Evolutionary conservation across 164 flowering plant species (phyloP).

Genomic region (Piper betle): DNA sequence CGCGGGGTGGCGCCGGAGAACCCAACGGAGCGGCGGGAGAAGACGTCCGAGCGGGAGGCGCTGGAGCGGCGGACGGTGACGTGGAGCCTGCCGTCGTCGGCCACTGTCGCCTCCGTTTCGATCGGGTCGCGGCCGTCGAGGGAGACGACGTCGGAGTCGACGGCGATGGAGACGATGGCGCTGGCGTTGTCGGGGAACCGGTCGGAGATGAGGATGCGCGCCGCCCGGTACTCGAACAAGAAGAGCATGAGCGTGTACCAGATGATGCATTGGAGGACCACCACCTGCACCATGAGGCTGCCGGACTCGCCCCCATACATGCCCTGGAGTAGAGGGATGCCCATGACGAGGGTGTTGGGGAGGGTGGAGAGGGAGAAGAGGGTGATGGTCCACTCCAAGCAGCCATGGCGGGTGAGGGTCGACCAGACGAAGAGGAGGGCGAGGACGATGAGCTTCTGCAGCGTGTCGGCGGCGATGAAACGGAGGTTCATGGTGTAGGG

Average conservation of each 20-base stretch:
- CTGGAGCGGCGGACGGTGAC: conserved; percentile 71
- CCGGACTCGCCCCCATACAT: conserved; percentile 48
- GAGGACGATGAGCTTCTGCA: conserved; percentile 31
- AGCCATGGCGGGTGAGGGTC: conserved; percentile 12
- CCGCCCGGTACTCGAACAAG: conserved; percentile 78
- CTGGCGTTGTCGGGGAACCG: conserved; percentile 84
- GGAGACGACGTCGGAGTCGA: conserved; percentile 77
- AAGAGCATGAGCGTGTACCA: conserved; percentile 50
- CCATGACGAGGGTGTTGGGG: conserved; percentile 57
- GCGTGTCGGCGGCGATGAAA: conserved; percentile 41
- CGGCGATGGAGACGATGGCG: conserved; percentile 72
- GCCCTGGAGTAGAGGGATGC: conserved; percentile 41
- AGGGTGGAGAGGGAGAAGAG: conserved; percentile 39
- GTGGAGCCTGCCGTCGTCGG: conserved; percentile 74
- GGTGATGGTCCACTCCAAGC: conserved; percentile 42
- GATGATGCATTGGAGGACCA: conserved; percentile 53
- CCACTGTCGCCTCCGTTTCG: conserved; percentile 70
- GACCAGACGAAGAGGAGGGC: conserved; percentile 26
- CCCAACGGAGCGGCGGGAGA: conserved; percentile 57
- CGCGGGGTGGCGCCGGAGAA: conserved; percentile 54
- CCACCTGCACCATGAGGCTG: conserved; percentile 48
- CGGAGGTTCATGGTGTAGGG: conserved; percentile 43
- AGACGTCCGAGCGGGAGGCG: conserved; percentile 77
- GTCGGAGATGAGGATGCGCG: conserved; percentile 60
- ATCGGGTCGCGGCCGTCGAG: conserved; percentile 61